These are phyloP conservation scores for Plectosphaerella cucumerina DNA, from an alignment of 2,329 filamentous ascomycete species.

Conservation along the genomic window DNA sequence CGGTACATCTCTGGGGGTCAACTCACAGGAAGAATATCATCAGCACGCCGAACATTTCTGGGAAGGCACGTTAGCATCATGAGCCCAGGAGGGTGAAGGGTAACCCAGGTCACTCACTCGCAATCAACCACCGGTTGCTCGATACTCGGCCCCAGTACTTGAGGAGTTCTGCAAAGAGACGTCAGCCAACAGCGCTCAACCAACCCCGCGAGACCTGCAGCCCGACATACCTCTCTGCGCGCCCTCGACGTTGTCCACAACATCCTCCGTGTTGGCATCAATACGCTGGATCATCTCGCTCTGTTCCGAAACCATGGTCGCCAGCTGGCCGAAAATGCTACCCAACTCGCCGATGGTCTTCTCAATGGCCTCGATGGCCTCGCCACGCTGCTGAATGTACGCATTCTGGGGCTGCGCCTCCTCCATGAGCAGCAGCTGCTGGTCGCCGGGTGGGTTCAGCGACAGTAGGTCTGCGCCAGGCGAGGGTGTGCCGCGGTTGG, in stretches of 20 bases:
- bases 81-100: not conserved
- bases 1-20: not conserved
- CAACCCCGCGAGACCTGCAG: not conserved
- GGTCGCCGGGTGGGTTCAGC: constrained; percentile 79
- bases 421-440: constrained; percentile 90
- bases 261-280: constrained; percentile 94
- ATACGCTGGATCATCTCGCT: constrained; percentile 97
- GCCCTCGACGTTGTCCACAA: constrained; percentile 97
- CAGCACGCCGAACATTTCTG: constrained; percentile 74
- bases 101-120: constrained; percentile 33
- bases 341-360: constrained; percentile 91
- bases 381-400: constrained; percentile 90
- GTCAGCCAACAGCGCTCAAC: not conserved
- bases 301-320: constrained; percentile 95
- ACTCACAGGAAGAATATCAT: constrained; percentile 71
- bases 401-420: constrained; percentile 80
- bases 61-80: constrained; percentile 3
- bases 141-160: constrained; percentile 96
- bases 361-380: constrained; percentile 96
- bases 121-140: constrained; percentile 92
- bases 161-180: constrained; percentile 61
- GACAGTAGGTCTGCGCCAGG: constrained; percentile 74
- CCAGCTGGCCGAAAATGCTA: constrained; percentile 85
- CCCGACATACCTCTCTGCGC: constrained; percentile 59
- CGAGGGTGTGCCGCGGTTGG: constrained; percentile 61